Percentiles rank a stretch among this genome's conserved stretches.
Evolutionary conservation across 306 rosid genomes (phyloP).

Genomic region (Alnus rubra): DNA sequence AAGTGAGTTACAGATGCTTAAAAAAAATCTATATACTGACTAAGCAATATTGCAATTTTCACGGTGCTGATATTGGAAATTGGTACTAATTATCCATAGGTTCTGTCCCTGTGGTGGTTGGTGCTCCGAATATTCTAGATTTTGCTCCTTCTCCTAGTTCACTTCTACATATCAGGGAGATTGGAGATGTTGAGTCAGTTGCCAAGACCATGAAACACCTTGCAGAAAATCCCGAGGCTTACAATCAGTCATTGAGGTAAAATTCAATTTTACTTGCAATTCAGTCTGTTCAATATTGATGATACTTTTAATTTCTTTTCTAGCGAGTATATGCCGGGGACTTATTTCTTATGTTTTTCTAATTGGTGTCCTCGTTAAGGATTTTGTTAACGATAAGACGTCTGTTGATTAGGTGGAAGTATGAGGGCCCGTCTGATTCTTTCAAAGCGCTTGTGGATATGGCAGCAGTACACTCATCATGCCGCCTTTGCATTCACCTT

Average conservation of each 20-base stretch:
- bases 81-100: conserved; percentile 46
- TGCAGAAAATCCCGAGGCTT: conserved; percentile 79
- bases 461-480: conserved; percentile 99
- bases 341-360: background rate
- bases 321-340: background rate
- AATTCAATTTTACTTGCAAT: conserved; percentile 4
- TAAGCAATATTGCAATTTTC: conserved; percentile 12
- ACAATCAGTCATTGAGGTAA: conserved; percentile 76
- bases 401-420: conserved; percentile 79
- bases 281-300: background rate
- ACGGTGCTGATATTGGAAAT: conserved; percentile 25
- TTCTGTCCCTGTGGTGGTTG: conserved; percentile 86
- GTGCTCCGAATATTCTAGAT: conserved; percentile 92
- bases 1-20: background rate
- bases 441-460: conserved; percentile 98
- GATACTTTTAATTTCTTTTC: background rate
- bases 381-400: conserved; percentile 16
- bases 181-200: conserved; percentile 63
- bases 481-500: conserved; percentile 98
- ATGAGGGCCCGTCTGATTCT: conserved; percentile 92
- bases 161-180: conserved; percentile 68
- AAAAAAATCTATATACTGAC: background rate
- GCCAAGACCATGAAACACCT: conserved; percentile 75
- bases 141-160: conserved; percentile 79
- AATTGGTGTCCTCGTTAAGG: background rate